phyloP scores from a whole-genome alignment of 2,329 filamentous ascomycete species.

The Diplodia intermedia region DNA sequence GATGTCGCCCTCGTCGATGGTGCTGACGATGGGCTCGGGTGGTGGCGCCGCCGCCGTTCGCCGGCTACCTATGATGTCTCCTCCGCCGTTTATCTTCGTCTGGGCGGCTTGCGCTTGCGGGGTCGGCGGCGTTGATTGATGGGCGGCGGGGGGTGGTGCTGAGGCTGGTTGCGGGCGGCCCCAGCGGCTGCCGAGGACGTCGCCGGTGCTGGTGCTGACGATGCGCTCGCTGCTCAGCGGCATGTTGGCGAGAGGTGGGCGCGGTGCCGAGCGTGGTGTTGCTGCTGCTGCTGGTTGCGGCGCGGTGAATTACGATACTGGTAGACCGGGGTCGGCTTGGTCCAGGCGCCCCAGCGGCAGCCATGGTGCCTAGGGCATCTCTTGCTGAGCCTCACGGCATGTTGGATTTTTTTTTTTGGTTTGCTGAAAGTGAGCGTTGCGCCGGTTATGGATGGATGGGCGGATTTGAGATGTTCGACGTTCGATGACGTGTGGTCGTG shows the following conservation, averaged over 20 bases:
- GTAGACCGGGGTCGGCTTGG: not conserved
- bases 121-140: not conserved
- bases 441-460: not conserved
- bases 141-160: not conserved
- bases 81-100: not conserved
- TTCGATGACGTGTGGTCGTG: constrained; percentile 4
- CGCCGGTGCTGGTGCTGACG: constrained; percentile 19
- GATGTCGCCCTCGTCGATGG: constrained; percentile 27
- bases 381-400: constrained; percentile 1
- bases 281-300: constrained; percentile 2
- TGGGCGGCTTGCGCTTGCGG: not conserved
- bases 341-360: constrained; percentile 7
- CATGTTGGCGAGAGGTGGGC: not conserved
- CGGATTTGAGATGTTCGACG: not conserved
- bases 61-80: not conserved
- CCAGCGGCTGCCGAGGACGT: constrained; percentile 23
- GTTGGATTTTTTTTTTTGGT: not conserved
- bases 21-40: constrained; percentile 19
- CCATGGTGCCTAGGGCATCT: not conserved
- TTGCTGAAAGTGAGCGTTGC: too few relatives aligned
- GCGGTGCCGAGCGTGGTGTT: not conserved
- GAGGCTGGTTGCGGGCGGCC: not conserved
- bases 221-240: constrained; percentile 16
- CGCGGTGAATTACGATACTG: constrained; percentile 9
- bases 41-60: not conserved